Evolutionary conservation across 2,329 filamentous ascomycete species (phyloP), one percentile per base, ranked within the genome.

Genomic region (Neofusicoccum parvum): DNA sequence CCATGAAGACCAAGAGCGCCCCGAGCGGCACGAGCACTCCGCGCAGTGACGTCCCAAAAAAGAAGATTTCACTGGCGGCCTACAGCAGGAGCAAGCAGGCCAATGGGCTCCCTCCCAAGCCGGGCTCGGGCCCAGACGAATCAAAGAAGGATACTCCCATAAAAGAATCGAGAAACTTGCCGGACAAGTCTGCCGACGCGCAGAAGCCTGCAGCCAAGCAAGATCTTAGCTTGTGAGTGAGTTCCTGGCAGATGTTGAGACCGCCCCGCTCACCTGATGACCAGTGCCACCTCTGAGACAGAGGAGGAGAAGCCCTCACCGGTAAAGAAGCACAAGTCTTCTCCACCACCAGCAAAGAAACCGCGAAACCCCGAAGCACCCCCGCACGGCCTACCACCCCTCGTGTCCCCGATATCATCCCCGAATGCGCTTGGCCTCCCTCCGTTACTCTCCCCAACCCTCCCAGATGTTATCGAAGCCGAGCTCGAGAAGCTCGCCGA

Each of bases 11-110:
- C 10, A 72, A 73, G 51, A 64, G 69, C 12, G 56, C 36, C 15
- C 53, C 56, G 27, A 62, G 64, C 43, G 56, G 45, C 15, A 69
- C 70, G n/a, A 74, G 72, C 64, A 81, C 79, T 20, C 79, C 82
- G 27, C 72, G 73, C 34, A 77, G 70, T 50, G 76, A 72, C 62
- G 74, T 70, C 12, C 80, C 80, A 27, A 88, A 86, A 77, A 88
- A 87, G 79, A 88, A 87, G 74, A 88, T 89, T 67, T 87, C 80
- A 64, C 74, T 89, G 62, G 85, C 81, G 48, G 86, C 85, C 45
- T 89, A 88, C 75, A 60, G 56, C 56, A 88, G 86, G 75, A 85
- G 82, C 67, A 86, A 86, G 69, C 74, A 81, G 72, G 82, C 72
- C 3, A 77, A 72, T 65, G 76, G 74, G 53, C 39, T 64, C 23